phyloP scores from a whole-genome alignment of 2,329 filamentous ascomycete genomes.

The Fusarium sarcochroum region DNA sequence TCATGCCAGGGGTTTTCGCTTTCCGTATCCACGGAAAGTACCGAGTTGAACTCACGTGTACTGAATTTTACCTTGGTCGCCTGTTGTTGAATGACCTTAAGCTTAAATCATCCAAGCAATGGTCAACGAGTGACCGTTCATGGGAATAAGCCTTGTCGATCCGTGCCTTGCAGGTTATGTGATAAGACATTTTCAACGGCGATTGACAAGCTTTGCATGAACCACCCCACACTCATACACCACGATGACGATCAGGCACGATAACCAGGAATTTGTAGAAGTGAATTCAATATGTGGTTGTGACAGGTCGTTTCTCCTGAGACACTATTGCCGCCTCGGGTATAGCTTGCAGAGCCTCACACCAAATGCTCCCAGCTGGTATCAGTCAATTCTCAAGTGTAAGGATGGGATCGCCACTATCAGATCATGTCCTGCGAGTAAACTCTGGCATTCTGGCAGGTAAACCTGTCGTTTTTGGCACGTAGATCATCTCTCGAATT shows the following conservation, averaged over 20 bases:
- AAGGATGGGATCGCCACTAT: not conserved
- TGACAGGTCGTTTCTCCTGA: constrained; percentile 9
- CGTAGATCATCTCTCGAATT: not conserved
- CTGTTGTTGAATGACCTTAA: not conserved
- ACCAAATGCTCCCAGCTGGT: not conserved
- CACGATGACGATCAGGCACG: constrained; percentile 12
- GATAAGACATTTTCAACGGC: constrained; percentile 13
- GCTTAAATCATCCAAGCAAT: constrained; percentile 2
- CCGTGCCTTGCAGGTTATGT: constrained; percentile 13
- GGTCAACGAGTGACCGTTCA: not conserved
- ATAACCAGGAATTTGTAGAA: not conserved
- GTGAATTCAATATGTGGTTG: not conserved
- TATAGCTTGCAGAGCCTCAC: constrained; percentile 10
- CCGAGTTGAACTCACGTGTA: not conserved
- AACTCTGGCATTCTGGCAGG: not conserved
- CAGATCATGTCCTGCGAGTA: not conserved
- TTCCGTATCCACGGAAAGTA: not conserved
- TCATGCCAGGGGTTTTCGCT: constrained; percentile 15
- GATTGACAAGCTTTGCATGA: constrained; percentile 1
- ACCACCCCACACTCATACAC: not conserved
- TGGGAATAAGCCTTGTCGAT: constrained; percentile 25
- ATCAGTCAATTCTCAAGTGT: not conserved
- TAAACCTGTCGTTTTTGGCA: not conserved
- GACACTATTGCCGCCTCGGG: not conserved
- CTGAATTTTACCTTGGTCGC: not conserved